These are phyloP conservation scores for Colletotrichum theobromicola DNA, from an alignment of 2,329 filamentous ascomycete genomes.

Conservation along the genomic window DNA sequence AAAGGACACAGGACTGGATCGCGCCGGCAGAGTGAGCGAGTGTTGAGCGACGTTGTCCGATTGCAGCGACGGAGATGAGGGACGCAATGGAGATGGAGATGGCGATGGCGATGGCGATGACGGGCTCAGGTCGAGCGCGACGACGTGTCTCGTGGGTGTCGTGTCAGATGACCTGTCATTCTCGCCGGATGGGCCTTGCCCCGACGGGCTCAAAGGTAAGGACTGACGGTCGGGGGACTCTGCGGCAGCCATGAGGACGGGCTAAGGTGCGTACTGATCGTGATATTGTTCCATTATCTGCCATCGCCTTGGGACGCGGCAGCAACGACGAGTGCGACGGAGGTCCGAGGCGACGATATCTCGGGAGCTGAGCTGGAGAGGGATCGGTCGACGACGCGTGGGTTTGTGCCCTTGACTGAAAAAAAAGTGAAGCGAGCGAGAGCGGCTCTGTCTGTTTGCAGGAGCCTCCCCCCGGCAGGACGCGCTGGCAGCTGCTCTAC, in stretches of 20 bases:
- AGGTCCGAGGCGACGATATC: background rate
- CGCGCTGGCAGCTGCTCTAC: background rate
- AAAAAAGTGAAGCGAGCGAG: background rate
- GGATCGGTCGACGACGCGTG: background rate
- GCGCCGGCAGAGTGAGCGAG: background rate
- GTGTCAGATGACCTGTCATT: background rate
- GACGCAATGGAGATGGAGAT: background rate
- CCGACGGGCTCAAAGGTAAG: background rate
- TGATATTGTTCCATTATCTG: slow-evolving; percentile 15
- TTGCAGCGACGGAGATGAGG: background rate
- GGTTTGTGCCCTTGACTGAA: background rate
- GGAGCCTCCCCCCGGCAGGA: background rate
- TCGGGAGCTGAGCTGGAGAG: background rate
- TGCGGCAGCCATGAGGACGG: slow-evolving; percentile 4
- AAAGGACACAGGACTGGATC: background rate
- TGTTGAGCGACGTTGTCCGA: background rate
- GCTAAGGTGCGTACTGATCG: slow-evolving; percentile 11
- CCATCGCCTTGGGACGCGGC: background rate
- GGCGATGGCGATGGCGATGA: background rate
- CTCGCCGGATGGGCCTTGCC: background rate
- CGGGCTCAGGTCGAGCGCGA: background rate
- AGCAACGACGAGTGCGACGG: background rate
- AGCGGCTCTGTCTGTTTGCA: background rate
- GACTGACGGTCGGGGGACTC: background rate
- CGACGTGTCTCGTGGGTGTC: background rate